Evolutionary conservation across 1,139 yeast species (phyloP), one percentile per base, ranked within the genome.

Genomic region (Geotrichum citri-aurantii): DNA sequence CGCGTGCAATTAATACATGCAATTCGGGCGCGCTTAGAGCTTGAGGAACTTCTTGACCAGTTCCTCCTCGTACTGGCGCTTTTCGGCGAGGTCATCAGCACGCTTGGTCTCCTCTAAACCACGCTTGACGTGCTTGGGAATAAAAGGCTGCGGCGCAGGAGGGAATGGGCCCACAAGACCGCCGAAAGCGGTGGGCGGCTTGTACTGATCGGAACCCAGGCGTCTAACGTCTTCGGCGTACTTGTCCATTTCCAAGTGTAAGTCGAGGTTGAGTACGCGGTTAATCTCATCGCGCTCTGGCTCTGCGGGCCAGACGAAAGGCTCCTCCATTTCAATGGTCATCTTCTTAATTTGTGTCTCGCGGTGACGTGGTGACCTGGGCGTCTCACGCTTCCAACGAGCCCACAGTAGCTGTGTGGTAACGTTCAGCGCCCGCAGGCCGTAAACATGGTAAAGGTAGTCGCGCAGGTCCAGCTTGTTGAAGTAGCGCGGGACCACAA

Each of bases 241-340:
- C 59, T 70, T 67, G 23, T 66, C 59, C 54, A 69, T 64, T 56
- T 73, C 72, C 29, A 64, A 64, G 48, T 62, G 65, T 40, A 64
- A 52, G 47, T 64, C 69, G 21, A 68, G 61, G 44, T 63, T 54
- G 23, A 63, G 67, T 55, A 73, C 67, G 46, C 71, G 69, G 59
- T 73, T 71, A 72, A 75, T 72, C 50, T 71, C 66, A 48, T 67
- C 67, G 64, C 78, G 77, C 31, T 75, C 73, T 46, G 71, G 68
- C 54, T 81, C 80, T 66, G 85, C 84, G 2, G 98, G 98, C 97
- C 97, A 92, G 55, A 91, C 80, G 69, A 92, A 92, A 21, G 98
- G 97, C 64, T 90, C 90, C 58, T 83, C 84, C 93, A 92, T 87
- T 68, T 90, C 97, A 57, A 91, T 86, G 19, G 97, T 91, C 97